phyloP scores from a whole-genome alignment of 2,329 filamentous ascomycete genomes.

The Gnomoniopsis smithogilvyi region DNA sequence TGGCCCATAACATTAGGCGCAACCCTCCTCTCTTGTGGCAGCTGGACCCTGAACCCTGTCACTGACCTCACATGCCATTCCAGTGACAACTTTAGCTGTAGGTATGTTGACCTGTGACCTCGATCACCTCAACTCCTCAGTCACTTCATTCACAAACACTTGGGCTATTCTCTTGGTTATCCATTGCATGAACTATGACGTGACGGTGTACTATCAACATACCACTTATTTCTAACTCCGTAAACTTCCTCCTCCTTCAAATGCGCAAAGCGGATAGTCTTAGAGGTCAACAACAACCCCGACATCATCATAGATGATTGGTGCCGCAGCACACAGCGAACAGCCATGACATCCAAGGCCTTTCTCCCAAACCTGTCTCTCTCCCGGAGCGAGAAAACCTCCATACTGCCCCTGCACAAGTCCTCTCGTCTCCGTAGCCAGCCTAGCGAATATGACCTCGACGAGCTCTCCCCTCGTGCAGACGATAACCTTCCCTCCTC shows the following conservation, averaged over 20 bases:
- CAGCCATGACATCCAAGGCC: constrained; percentile 24
- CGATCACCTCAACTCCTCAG: too few species aligned
- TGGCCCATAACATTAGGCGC: too few species aligned
- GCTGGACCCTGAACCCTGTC: too few species aligned
- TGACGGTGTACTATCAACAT: too few species aligned
- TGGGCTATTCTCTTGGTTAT: too few species aligned
- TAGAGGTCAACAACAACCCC: not conserved
- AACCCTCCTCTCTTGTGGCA: too few species aligned
- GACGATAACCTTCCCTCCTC: constrained; percentile 23
- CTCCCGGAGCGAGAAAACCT: constrained; percentile 19
- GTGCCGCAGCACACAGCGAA: not conserved
- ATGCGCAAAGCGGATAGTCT: too few species aligned
- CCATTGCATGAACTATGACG: too few species aligned
- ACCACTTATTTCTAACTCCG: too few species aligned
- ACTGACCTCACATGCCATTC: too few species aligned
- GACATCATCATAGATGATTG: not conserved
- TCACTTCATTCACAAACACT: too few species aligned
- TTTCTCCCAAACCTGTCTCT: constrained; percentile 29
- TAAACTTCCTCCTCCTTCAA: not conserved
- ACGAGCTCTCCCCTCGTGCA: constrained; percentile 29
- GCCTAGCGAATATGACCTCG: constrained; percentile 31
- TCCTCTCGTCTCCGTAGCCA: constrained; percentile 25
- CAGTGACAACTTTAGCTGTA: not conserved
- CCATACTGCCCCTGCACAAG: constrained; percentile 27
- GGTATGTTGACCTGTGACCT: too few species aligned